Percentiles rank a stretch among this genome's conserved stretches.
These are phyloP conservation scores for Acacia confusa DNA, from an alignment of 306 rosid species.

Conservation along the genomic window DNA sequence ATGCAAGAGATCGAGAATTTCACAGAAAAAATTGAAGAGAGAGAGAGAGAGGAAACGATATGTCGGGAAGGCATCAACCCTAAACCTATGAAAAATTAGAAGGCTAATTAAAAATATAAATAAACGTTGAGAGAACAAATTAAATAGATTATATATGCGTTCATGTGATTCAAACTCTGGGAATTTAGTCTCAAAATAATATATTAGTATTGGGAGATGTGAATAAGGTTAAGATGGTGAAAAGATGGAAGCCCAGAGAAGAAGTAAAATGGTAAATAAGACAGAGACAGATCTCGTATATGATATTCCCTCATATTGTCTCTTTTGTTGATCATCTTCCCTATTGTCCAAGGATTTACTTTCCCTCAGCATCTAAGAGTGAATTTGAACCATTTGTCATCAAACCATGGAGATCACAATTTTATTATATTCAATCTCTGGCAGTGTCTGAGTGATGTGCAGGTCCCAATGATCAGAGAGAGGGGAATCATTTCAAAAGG, in stretches of 20 bases:
- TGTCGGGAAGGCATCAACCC: not conserved
- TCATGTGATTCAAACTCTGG: not conserved
- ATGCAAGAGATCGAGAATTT: not conserved
- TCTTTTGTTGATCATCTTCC: conserved; percentile 38
- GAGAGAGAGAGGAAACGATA: not conserved
- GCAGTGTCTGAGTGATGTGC: conserved; percentile 16
- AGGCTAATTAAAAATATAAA: not conserved
- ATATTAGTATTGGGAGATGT: not conserved
- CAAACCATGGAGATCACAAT: conserved; percentile 20
- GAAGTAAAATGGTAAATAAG: conserved; percentile 39
- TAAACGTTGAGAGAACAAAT: not conserved
- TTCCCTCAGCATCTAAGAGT: conserved; percentile 43
- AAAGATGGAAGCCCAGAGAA: not conserved
- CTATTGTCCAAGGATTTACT: conserved; percentile 48
- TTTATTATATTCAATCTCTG: conserved; percentile 11
- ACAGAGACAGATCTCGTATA: conserved; percentile 25
- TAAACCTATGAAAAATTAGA: not conserved
- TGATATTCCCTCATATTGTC: conserved; percentile 48
- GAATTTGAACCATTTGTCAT: conserved; percentile 55
- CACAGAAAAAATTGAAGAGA: not conserved
- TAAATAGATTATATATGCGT: not conserved
- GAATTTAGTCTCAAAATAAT: not conserved
- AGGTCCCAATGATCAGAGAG: conserved; percentile 49
- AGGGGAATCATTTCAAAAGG: conserved; percentile 51
- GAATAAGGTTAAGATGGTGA: conserved; percentile 27